Base-by-base conservation (phyloP, 176 grass and related monocot species). In the Dendrocalamus sinicus region DNA sequence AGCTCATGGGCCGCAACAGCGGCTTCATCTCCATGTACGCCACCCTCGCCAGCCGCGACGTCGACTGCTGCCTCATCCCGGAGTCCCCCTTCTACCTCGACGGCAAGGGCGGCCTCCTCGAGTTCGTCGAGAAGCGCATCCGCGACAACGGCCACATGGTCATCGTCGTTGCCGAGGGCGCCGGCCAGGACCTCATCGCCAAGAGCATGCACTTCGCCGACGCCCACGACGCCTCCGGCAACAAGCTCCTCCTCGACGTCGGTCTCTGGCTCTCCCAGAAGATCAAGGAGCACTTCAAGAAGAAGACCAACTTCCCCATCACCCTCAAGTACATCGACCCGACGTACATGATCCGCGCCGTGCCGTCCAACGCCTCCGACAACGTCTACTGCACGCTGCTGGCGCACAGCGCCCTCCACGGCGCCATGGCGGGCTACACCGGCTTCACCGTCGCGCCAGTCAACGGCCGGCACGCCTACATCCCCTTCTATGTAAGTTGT, bases 11-110 rank as follows among this genome's bases (percentile, higher is more conserved):
- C 40, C 93, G 95, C n/a, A 88, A 98, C 80, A 92, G 91, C 37
- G 93, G 95, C 11, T 98, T 98, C 80, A 98, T 98, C 86, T 86
- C 95, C 19, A 93, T 95, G 95, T 87, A 93, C 70, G 91, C 95
- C 72, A 98, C 93, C 32, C 95, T 98, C n/a, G 95, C 95, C 24
- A 95, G 91, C 88, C 88, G 95, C 53, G 95, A 98, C 70, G 95
- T 98, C 79, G 95, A 95, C 60, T 90, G 89, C 83, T 98, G 93
- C 90, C 92, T 98, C 72, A 95, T 98, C 75, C 93, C 92, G 13
- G 95, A 98, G 76, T 98, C 95, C 32, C 95, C 89, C 0, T 98
- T 98, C 81, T 89, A 78, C 76, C 64, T 98, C 9, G 95, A 98
- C 1, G 95, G 95, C 0, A 92, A 90, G 41, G 95, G 93, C 8